Conservation (phyloP, 2,329 filamentous ascomycete genomes). For the Aspergillus novoparasiticus region DNA sequence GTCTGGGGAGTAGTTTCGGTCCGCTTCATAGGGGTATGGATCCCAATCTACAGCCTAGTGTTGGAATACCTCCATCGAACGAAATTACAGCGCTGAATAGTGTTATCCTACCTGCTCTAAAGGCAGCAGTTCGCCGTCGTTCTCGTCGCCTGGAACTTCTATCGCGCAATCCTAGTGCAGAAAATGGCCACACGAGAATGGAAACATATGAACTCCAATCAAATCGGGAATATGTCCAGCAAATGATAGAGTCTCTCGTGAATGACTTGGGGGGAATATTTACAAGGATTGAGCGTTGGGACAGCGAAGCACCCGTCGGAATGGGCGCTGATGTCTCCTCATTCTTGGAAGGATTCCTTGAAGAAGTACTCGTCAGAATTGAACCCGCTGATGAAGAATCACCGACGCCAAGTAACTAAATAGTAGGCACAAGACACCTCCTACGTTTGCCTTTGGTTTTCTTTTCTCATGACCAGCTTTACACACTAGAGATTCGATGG, state of each 20-base stretch:
- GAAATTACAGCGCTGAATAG: slow-evolving; percentile 86
- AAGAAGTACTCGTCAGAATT: slow-evolving; percentile 89
- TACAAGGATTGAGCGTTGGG: slow-evolving; percentile 85
- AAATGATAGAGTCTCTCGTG: slow-evolving; percentile 78
- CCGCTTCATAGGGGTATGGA: slow-evolving; percentile 14
- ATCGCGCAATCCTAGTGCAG: slow-evolving; percentile 40
- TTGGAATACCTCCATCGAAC: slow-evolving; percentile 39
- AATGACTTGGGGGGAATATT: slow-evolving; percentile 81
- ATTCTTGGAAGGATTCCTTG: slow-evolving; percentile 87
- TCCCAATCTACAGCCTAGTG: slow-evolving; percentile 16
- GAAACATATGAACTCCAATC: slow-evolving; percentile 55
- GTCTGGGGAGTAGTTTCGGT: slow-evolving; percentile 8
- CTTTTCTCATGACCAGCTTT: not conserved
- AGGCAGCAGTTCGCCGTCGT: slow-evolving; percentile 84
- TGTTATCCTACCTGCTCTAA: slow-evolving; percentile 89
- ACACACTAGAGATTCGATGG: not conserved
- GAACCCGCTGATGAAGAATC: slow-evolving; percentile 64
- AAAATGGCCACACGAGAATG: slow-evolving; percentile 55
- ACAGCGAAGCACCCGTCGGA: slow-evolving; percentile 82
- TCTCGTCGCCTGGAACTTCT: slow-evolving; percentile 56
- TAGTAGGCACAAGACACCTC: not conserved
- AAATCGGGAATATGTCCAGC: slow-evolving; percentile 75
- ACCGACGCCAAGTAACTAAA: not conserved
- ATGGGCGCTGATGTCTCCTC: slow-evolving; percentile 91
- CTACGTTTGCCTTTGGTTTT: not conserved